phyloP scores from a whole-genome alignment of 441 rosid genomes.

The Theobroma grandiflorum region DNA sequence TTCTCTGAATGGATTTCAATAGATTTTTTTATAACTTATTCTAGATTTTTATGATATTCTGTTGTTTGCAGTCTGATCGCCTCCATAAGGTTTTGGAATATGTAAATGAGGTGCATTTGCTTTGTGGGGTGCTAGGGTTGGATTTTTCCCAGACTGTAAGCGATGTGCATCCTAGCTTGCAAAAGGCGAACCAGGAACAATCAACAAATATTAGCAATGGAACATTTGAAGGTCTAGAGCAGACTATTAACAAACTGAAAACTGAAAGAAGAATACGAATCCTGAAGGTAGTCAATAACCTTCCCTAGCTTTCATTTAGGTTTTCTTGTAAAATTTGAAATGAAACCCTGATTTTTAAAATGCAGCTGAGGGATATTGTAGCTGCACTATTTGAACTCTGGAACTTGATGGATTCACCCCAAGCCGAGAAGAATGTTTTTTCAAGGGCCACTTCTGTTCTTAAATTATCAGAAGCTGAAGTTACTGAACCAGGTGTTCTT shows the following conservation, averaged over 20 bases:
- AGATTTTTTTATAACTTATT: not conserved
- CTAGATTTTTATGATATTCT: slow-evolving; percentile 20
- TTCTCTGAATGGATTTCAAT: not conserved
- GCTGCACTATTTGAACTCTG: slow-evolving; percentile 75
- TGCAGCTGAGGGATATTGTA: slow-evolving; percentile 81
- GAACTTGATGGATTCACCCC: slow-evolving; percentile 95
- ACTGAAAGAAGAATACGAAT: slow-evolving; percentile 73
- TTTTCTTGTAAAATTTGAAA: slow-evolving; percentile 17
- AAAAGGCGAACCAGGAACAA: slow-evolving; percentile 68
- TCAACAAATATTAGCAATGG: slow-evolving; percentile 84
- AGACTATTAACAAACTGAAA: slow-evolving; percentile 72
- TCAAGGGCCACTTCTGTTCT: slow-evolving; percentile 59
- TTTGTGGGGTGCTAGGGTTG: slow-evolving; percentile 87
- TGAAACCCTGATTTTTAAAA: slow-evolving; percentile 24
- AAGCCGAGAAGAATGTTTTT: slow-evolving; percentile 65
- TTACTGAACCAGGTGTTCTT: slow-evolving; percentile 73
- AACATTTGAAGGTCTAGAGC: slow-evolving; percentile 84
- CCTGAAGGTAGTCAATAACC: slow-evolving; percentile 62
- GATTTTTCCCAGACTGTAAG: slow-evolving; percentile 86
- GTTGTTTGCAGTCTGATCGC: slow-evolving; percentile 85
- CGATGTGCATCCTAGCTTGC: slow-evolving; percentile 94
- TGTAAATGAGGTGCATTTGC: slow-evolving; percentile 87
- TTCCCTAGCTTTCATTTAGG: not conserved
- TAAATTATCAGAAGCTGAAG: slow-evolving; percentile 67
- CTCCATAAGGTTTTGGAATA: slow-evolving; percentile 77